A percentile compares a stretch with the other conserved stretches of the same genome.
Conservation (phyloP, 306 rosid genomes). For the Cicer arietinum region DNA sequence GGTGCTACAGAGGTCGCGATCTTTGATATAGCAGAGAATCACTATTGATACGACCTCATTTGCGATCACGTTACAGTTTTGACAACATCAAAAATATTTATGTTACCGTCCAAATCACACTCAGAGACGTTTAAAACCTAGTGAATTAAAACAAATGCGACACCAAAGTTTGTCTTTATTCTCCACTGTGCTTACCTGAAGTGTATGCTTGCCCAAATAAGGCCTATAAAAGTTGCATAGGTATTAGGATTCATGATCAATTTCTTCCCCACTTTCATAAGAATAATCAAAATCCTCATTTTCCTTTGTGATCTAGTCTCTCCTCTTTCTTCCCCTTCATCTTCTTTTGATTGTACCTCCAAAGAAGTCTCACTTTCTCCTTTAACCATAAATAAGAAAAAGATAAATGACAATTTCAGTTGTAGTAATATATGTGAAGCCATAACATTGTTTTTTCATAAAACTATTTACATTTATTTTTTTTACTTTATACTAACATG, state of each 20-base stretch:
- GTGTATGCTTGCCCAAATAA: constrained; percentile 81
- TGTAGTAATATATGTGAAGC: not conserved
- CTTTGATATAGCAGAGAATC: not conserved
- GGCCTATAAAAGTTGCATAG: constrained; percentile 81
- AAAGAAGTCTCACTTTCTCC: constrained; percentile 61
- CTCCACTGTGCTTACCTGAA: constrained; percentile 59
- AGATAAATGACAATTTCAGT: constrained; percentile 22
- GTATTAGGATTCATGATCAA: constrained; percentile 83
- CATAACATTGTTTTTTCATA: not conserved
- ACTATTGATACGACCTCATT: not conserved
- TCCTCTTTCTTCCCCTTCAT: constrained; percentile 56
- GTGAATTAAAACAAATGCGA: constrained; percentile 1
- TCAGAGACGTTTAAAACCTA: not conserved
- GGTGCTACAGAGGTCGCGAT: not conserved
- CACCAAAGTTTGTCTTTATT: not conserved
- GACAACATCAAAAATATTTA: not conserved
- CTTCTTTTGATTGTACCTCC: constrained; percentile 72
- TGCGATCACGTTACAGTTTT: not conserved
- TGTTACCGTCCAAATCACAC: not conserved
- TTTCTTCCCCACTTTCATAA: constrained; percentile 78
- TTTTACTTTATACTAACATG: constrained; percentile 9
- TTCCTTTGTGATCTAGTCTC: constrained; percentile 51
- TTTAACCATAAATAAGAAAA: constrained; percentile 48
- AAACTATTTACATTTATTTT: not conserved
- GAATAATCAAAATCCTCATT: constrained; percentile 58